These are phyloP conservation scores for Sphenostylis stenocarpa DNA, from an alignment of 306 rosid species.

Conservation along the genomic window DNA sequence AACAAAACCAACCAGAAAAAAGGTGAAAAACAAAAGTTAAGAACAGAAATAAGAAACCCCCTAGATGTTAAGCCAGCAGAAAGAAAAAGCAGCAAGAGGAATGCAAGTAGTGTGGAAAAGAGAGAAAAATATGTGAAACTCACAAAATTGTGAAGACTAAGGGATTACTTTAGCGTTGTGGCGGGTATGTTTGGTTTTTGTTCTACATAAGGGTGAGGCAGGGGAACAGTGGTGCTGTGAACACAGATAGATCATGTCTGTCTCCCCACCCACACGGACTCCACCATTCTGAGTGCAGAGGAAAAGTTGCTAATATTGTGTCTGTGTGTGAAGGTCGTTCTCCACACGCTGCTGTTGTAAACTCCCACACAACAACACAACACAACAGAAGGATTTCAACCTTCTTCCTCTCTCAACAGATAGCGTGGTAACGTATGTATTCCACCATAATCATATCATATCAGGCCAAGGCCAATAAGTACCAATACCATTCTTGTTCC, in stretches of 20 bases:
- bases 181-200: not conserved
- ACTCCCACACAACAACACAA: not conserved
- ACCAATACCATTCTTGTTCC: not conserved
- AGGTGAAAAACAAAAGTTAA: not conserved
- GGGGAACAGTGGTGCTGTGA: conserved; percentile 33
- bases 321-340: not conserved
- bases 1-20: conserved; percentile 9
- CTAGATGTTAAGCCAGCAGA: not conserved
- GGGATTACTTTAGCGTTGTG: conserved; percentile 7
- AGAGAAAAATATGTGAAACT: conserved; percentile 28
- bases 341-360: conserved; percentile 19
- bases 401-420: not conserved
- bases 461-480: not conserved
- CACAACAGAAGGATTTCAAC: not conserved
- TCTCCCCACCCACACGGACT: conserved; percentile 25
- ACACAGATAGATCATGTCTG: conserved; percentile 21
- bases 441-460: not conserved
- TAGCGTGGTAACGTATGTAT: conserved; percentile 41
- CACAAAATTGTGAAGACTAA: conserved; percentile 40
- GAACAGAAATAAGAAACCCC: conserved; percentile 9
- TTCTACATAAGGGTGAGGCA: conserved; percentile 39
- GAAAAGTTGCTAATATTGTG: conserved; percentile 1
- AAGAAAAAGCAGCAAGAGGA: conserved; percentile 1
- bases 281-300: conserved; percentile 28
- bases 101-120: not conserved